These are phyloP conservation scores for Sungouiella thailandica DNA, from an alignment of 805 yeast species.

Conservation along the genomic window DNA sequence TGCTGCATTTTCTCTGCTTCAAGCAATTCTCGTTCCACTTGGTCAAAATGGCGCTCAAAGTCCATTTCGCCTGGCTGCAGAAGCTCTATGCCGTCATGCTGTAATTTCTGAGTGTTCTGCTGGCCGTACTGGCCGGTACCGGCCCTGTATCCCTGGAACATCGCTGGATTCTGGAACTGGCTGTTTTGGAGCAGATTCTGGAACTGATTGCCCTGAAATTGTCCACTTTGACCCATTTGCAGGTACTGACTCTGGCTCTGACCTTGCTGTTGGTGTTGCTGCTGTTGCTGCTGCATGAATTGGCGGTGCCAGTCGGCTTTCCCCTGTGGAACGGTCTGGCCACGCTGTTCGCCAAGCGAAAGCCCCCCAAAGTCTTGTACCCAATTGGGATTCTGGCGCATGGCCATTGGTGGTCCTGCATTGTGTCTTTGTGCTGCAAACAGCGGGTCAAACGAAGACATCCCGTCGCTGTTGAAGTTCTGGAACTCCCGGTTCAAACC, in stretches of 20 bases:
- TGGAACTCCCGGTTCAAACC: constrained; percentile 37
- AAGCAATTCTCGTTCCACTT: constrained; percentile 27
- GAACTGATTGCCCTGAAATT: not conserved
- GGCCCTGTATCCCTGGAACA: not conserved
- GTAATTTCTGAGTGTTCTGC: constrained; percentile 3
- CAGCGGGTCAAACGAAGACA: constrained; percentile 6
- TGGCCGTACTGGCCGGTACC: not conserved
- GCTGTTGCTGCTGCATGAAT: constrained; percentile 16
- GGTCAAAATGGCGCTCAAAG: constrained; percentile 29
- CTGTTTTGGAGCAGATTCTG: constrained; percentile 8
- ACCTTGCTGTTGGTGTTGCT: not conserved
- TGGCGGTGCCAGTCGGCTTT: constrained; percentile 23
- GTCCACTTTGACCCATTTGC: not conserved
- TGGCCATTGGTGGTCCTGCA: too few relatives aligned
- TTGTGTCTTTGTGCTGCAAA: constrained; percentile 13
- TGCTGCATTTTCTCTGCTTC: constrained; percentile 6
- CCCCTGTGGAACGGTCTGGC: constrained; percentile 1
- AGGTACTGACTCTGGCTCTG: not conserved
- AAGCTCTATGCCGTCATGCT: constrained; percentile 6
- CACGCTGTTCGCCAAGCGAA: constrained; percentile 4
- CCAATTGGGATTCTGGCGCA: constrained; percentile 8
- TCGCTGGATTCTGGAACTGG: not conserved
- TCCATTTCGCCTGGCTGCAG: constrained; percentile 9
- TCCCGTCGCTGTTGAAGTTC: constrained; percentile 18
- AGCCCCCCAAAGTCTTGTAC: constrained; percentile 12